Evolutionary conservation across 2,329 filamentous ascomycete genomes (phyloP), one percentile per base, ranked within the genome.

Genomic region (Pyricularia pennisetigena): DNA sequence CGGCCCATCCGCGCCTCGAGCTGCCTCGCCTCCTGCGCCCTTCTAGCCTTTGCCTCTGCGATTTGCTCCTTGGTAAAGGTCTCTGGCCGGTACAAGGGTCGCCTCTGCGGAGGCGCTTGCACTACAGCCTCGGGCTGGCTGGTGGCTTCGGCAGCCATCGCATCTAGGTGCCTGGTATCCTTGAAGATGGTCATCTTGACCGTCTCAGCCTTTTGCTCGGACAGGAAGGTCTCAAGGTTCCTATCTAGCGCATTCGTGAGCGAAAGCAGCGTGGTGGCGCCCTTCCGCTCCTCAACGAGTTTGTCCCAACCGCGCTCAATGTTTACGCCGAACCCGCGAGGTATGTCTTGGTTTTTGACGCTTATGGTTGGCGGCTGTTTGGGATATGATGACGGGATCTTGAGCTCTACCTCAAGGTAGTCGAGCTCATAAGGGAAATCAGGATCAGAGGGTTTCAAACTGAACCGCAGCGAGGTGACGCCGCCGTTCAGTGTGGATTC

Each of bases 401-500:
- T 83, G 54, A 95, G 79, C 62, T 86, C 82, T 75, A 90, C 94
- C 59, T 90, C 83, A 35, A 95, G 80, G 57, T 84, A 81, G 29
- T 87, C 83, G 74, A 94, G 81, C 70, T 93, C 90, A 76, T 92
- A 94, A 0, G 92, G 90, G 73, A 95, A 94, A 74, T 95, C 92
- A 0, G 92, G 92, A 75, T 95, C 92, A 6, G 91, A 93, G 5
- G 92, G 92, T 14, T 79, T 79, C 70, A 95, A 79, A 67, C 82
- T 86, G 76, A 94, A 91, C 10, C 81, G 78, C 57, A 94, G 77
- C 20, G 85, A 82, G 0, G 85, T 86, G 3, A 81, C 82, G 65
- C 85, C 82, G 69, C 83, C 77, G 7, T 76, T 74, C 3, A 80
- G 73, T 16, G 74, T 78, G 12, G 78, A 77, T 70, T 85, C 81